Percentiles rank a stretch among this genome's conserved stretches.
Evolutionary conservation across 2,329 filamentous ascomycete species (phyloP).

Genomic region (Lasiodiplodia gonubiensis): DNA sequence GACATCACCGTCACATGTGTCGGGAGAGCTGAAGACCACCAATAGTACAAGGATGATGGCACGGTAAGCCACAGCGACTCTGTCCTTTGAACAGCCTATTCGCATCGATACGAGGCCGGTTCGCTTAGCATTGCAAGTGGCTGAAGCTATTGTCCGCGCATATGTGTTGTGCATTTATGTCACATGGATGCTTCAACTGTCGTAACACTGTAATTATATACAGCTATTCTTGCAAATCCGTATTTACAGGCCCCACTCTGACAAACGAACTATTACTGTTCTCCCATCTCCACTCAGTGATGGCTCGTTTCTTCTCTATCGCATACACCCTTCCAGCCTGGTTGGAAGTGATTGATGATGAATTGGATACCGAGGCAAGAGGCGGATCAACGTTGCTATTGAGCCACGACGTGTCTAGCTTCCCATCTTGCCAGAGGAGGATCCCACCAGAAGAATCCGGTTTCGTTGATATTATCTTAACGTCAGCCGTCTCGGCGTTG

Average conservation of each 20-base stretch:
- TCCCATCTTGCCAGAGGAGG: slow-evolving; percentile 2
- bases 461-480: slow-evolving; percentile 4
- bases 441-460: slow-evolving; percentile 6
- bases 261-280: slow-evolving; percentile 8
- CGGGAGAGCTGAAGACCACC: too few relatives aligned
- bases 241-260: not conserved
- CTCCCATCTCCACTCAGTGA: slow-evolving; percentile 8
- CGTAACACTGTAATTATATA: not conserved
- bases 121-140: too few relatives aligned
- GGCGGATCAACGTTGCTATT: slow-evolving; percentile 14
- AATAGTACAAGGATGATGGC: too few relatives aligned
- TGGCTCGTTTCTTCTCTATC: not conserved
- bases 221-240: not conserved
- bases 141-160: too few relatives aligned
- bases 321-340: slow-evolving; percentile 5
- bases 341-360: slow-evolving; percentile 4
- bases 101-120: too few relatives aligned
- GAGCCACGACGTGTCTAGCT: slow-evolving; percentile 13
- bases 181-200: too few relatives aligned
- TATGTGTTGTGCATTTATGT: too few relatives aligned
- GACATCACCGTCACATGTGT: too few relatives aligned
- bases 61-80: too few relatives aligned
- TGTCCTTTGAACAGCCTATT: too few relatives aligned
- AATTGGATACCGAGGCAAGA: not conserved
- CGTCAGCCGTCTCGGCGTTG: not conserved